phyloP scores from a whole-genome alignment of 768 basidiomycete species.

The Trametes coccinea region DNA sequence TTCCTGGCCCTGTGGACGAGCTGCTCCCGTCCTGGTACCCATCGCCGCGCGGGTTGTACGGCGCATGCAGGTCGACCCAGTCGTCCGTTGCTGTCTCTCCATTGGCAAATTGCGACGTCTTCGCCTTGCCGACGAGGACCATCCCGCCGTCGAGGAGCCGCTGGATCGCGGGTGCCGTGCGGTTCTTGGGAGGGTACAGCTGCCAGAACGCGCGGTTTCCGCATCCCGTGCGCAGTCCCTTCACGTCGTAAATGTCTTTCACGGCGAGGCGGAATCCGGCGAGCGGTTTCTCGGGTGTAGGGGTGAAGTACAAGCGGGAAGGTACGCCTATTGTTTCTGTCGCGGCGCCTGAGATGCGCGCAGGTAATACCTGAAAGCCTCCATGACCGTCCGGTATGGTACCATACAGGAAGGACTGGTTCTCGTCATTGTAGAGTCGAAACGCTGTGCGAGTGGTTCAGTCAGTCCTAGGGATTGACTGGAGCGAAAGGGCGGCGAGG shows the following conservation, averaged over 20 bases:
- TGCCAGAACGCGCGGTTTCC: slow-evolving; percentile 39
- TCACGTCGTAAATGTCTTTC: slow-evolving; percentile 47
- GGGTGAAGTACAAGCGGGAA: slow-evolving; percentile 44
- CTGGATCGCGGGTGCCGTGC: slow-evolving; percentile 45
- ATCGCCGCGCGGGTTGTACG: slow-evolving; percentile 36
- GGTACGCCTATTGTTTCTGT: slow-evolving; percentile 47
- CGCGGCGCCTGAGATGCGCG: slow-evolving; percentile 27
- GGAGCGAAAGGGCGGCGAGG: too few relatives aligned
- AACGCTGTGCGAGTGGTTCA: slow-evolving; percentile 29
- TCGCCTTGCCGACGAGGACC: slow-evolving; percentile 53
- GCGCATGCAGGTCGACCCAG: slow-evolving; percentile 35
- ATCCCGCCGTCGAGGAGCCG: slow-evolving; percentile 50
- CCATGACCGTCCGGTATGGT: slow-evolving; percentile 39
- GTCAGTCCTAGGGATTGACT: too few relatives aligned
- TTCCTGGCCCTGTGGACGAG: slow-evolving; percentile 32
- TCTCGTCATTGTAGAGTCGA: slow-evolving; percentile 44
- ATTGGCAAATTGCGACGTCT: slow-evolving; percentile 54
- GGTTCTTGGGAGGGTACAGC: slow-evolving; percentile 37
- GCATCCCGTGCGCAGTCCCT: slow-evolving; percentile 38
- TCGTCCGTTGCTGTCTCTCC: slow-evolving; percentile 38
- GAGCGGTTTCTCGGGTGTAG: slow-evolving; percentile 35
- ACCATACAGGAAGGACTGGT: slow-evolving; percentile 46
- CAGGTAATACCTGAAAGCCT: slow-evolving; percentile 30
- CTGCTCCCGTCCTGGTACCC: slow-evolving; percentile 35
- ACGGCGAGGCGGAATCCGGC: slow-evolving; percentile 50